A percentile compares a stretch with the other conserved stretches of the same genome.
Evolutionary conservation across 176 grass and related monocot species (phyloP).

Genomic region (Alopecurus myosuroides): DNA sequence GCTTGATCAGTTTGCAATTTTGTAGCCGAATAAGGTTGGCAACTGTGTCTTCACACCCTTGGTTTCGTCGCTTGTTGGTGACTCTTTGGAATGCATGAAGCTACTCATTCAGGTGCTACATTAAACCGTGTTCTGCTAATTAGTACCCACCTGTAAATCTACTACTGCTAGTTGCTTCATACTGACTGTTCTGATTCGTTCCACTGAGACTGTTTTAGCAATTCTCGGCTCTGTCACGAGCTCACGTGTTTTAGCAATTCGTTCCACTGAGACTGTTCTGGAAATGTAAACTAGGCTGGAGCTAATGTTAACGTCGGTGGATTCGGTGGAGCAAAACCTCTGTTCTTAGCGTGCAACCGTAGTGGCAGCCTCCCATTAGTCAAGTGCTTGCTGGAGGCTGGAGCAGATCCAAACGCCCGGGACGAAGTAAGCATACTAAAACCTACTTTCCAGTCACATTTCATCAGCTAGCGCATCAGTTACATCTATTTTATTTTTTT

Average conservation of each 20-base stretch:
- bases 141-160: neutral
- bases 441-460: no score
- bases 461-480: no score
- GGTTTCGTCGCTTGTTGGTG: neutral
- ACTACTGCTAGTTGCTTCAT: neutral
- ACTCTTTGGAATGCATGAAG: constrained; percentile 1
- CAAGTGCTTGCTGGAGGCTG: neutral
- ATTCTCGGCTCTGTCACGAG: neutral
- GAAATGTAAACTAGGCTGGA: neutral
- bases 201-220: no score
- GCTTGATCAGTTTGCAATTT: neutral
- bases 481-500: no score
- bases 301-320: constrained; percentile 5
- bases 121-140: neutral
- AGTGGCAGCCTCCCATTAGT: neutral
- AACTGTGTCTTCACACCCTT: constrained; percentile 1
- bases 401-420: constrained; percentile 16
- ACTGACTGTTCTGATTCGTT: no score
- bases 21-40: constrained; percentile 4
- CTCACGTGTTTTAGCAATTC: neutral
- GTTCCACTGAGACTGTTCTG: neutral
- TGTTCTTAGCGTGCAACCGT: constrained; percentile 7
- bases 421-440: no score
- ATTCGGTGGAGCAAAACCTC: neutral
- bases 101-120: neutral